Evolutionary conservation across 1,284 basidiomycete genomes (phyloP), one percentile per base, ranked within the genome.

Genomic region (Ustilago loliicola): DNA sequence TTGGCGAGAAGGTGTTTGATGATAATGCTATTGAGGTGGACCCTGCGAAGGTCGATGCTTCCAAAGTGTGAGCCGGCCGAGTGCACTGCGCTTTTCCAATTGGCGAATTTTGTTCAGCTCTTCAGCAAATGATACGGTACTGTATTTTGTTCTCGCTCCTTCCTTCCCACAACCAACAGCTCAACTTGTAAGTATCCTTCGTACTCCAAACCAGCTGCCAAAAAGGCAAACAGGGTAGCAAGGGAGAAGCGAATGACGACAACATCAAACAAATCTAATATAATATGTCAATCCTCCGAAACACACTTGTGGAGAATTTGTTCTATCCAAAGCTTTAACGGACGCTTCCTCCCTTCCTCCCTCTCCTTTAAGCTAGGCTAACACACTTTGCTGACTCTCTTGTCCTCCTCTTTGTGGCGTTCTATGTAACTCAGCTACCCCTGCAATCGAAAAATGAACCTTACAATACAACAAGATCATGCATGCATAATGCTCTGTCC

Each of bases 221-320:
- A n/a, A n/a, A n/a, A n/a, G n/a, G n/a, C n/a, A n/a, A n/a, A 59
- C 42, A 25, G 4, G 25, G 13, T 4, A 48, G 10, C 5, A 9
- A 19, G n/a, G 42, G n/a, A 45, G 11, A 45, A 59, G 67, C 73
- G 73, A 61, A 76, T 25, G 73, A 76, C 61, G 73, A 76, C 29
- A 71, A 17, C 30, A 53, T 30, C 23, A 25, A 71, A 71, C 53
- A 65, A 61, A 29, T 38, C 27, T 32, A 48, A 23, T 62, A 75
- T 61, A 77, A 77, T 77, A 69, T 77, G 74, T 77, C 74, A 77
- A 77, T 77, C 74, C 74, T 77, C 74, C 61, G 68, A 66, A 52
- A 32, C 23, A 23, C 13, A 50, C 42, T 58, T 61, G 60, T 45
- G 51, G 60, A 61, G 51, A 61, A 32, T n/a, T 54, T 61, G 40